These are phyloP conservation scores for Rhododendron ovatum DNA, from an alignment of 148 eudicot species.

Conservation along the genomic window DNA sequence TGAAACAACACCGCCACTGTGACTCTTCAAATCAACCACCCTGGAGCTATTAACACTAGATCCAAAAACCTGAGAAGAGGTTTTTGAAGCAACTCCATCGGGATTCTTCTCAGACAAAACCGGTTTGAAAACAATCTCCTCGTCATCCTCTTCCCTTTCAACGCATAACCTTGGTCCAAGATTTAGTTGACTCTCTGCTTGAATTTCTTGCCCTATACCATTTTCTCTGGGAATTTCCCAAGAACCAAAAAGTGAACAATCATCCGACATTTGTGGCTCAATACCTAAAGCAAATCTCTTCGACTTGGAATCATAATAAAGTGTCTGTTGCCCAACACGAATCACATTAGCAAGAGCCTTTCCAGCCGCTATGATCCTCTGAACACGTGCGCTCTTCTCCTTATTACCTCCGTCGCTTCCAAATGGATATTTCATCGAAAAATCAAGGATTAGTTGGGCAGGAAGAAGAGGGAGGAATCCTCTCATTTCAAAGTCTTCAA, in stretches of 20 bases:
- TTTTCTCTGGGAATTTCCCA: constrained; percentile 22
- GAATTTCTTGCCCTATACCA: constrained; percentile 24
- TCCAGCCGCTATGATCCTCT: constrained; percentile 87
- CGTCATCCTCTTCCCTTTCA: constrained; percentile 90
- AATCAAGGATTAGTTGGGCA: constrained; percentile 82
- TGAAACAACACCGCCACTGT: constrained; percentile 18
- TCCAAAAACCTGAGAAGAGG: constrained; percentile 31
- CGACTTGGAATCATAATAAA: constrained; percentile 51
- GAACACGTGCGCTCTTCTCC: constrained; percentile 66
- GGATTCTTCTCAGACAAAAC: constrained; percentile 45
- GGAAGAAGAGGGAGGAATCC: constrained; percentile 85
- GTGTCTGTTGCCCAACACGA: constrained; percentile 48
- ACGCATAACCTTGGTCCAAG: constrained; percentile 16
- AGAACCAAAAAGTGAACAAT: constrained; percentile 19
- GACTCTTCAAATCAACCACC: constrained; percentile 25
- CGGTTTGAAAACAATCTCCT: constrained; percentile 94
- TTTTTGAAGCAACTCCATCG: constrained; percentile 28
- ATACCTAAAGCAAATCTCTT: constrained; percentile 63
- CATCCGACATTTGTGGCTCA: constrained; percentile 44
- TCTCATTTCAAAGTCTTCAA: constrained; percentile 91
- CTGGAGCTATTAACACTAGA: constrained; percentile 20
- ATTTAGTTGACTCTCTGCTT: constrained; percentile 15
- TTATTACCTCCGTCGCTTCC: constrained; percentile 52
- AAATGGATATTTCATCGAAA: constrained; percentile 56
- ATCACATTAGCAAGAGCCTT: constrained; percentile 67